These are phyloP conservation scores for Coelastrella sp. DNA, from an alignment of 139 green algal genomes.

Conservation along the genomic window DNA sequence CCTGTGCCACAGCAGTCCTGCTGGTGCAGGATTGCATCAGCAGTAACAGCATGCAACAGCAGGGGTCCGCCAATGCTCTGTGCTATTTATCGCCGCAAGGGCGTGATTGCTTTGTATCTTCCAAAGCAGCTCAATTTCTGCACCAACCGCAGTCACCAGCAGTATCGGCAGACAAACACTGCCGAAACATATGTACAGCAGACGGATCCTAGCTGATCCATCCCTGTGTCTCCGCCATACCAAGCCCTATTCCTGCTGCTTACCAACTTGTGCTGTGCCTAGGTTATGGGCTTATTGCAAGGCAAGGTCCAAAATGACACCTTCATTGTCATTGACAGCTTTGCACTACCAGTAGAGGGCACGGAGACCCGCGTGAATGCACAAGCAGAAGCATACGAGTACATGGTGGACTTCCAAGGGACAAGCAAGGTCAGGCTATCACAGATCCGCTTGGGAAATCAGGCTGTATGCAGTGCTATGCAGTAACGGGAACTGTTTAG, in stretches of 20 bases:
- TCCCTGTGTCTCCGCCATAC: slow-evolving; percentile 62
- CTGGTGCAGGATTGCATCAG: no score
- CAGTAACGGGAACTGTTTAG: neutral
- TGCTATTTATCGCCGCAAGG: no score
- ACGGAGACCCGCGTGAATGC: slow-evolving; percentile 97
- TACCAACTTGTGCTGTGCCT: slow-evolving; percentile 69
- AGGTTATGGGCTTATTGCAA: slow-evolving; percentile 98
- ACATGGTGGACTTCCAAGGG: slow-evolving; percentile 94
- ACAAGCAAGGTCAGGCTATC: slow-evolving; percentile 71
- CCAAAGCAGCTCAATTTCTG: no score
- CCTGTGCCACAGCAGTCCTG: no score
- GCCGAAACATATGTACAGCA: no score
- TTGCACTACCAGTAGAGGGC: slow-evolving; percentile 97
- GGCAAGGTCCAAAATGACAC: slow-evolving; percentile 90
- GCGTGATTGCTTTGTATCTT: no score
- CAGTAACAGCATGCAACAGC: no score
- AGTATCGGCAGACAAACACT: no score
- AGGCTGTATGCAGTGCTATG: neutral
- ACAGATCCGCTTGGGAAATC: no score
- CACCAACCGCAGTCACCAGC: no score
- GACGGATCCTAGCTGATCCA: neutral
- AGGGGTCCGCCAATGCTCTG: no score
- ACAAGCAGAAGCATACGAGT: slow-evolving; percentile 90
- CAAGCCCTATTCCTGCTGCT: no score
- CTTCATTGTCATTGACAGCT: slow-evolving; percentile 96